phyloP scores from a whole-genome alignment of 179 eudicot species.

The Monotropa hypopitys region DNA sequence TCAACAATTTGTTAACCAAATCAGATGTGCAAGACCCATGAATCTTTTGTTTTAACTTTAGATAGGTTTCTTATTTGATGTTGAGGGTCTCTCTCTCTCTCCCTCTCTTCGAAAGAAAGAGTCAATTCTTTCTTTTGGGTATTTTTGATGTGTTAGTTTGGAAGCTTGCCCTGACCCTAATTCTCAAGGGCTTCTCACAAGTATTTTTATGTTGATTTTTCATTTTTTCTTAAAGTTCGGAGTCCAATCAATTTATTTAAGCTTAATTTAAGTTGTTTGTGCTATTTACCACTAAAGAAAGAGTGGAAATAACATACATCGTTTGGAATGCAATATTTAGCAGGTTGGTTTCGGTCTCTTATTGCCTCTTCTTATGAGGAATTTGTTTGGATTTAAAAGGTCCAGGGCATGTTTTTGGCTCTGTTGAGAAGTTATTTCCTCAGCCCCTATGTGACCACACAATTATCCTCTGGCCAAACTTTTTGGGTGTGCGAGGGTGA shows the following conservation, averaged over 20 bases:
- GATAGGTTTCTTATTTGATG: constrained; percentile 9
- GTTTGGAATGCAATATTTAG: constrained; percentile 6
- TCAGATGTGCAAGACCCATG: constrained; percentile 21
- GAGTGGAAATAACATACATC: constrained; percentile 13
- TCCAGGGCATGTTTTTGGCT: no score
- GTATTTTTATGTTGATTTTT: not conserved
- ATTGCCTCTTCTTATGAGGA: not conserved
- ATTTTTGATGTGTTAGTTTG: constrained; percentile 9
- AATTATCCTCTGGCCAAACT: no score
- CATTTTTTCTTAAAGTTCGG: not conserved
- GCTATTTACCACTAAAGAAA: constrained; percentile 13
- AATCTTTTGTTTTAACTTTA: not conserved
- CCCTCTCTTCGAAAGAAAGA: constrained; percentile 4
- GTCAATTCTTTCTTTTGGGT: constrained; percentile 12
- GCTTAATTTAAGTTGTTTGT: not conserved
- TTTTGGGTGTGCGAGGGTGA: no score
- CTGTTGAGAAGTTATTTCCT: no score
- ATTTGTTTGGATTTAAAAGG: no score
- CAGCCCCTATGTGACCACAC: no score
- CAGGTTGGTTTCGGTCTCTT: not conserved
- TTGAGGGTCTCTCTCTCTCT: not conserved
- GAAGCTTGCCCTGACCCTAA: constrained; percentile 1
- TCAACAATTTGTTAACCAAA: constrained; percentile 36
- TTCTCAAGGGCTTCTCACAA: constrained; percentile 1
- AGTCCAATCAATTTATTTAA: not conserved